Evolutionary conservation across 140 eudicot species (phyloP), one percentile per base, ranked within the genome.

Genomic region (Ambrosia hybrid): DNA sequence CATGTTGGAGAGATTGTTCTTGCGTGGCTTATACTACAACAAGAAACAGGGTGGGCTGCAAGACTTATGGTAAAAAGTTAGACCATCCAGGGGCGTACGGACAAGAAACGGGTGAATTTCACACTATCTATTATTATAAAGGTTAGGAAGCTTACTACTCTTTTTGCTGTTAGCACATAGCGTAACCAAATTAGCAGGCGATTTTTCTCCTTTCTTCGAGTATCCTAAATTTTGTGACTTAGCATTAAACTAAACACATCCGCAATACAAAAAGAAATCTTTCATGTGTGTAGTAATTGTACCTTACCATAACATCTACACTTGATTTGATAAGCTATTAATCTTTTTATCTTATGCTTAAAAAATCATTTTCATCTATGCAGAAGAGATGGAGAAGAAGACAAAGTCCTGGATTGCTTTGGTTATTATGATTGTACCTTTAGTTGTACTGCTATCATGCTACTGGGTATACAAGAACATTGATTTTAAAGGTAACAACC

Each of bases 1-100:
- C 64, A 70, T 84, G 89, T 10, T 39, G 56, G 83, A 48, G n/a
- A 5, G 46, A 77, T 7, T 84, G 89, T 57, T 81, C 88, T 14
- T 84, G 88, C 13, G 48, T 65, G 63, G 85, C 79, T 48, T 84
- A 5, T 70, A 60, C 81, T 38, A 49, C 68, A 7, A 68, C 49
- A 12, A 7, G 39, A 21, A 69, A 68, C 68, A 73, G 48, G 57
- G 73, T 79, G 9, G 83, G 88, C 26, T 84, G 88, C 74, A 60
- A 59, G 73, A 69, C 73, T 45, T 84, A 75, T 60, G 56, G 64
- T 39, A 43, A 69, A 68, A 57, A 11, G 57, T 16, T 61, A 34
- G 4, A 38, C 64, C n/a, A 36, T 66, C 56, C 73, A 67, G 46
- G 53, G 51, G 51, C 6, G 6, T 45, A 45, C 51, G 6, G 51